Conservation (phyloP, 2,329 filamentous ascomycete species). For the Microsporum audouinii region DNA sequence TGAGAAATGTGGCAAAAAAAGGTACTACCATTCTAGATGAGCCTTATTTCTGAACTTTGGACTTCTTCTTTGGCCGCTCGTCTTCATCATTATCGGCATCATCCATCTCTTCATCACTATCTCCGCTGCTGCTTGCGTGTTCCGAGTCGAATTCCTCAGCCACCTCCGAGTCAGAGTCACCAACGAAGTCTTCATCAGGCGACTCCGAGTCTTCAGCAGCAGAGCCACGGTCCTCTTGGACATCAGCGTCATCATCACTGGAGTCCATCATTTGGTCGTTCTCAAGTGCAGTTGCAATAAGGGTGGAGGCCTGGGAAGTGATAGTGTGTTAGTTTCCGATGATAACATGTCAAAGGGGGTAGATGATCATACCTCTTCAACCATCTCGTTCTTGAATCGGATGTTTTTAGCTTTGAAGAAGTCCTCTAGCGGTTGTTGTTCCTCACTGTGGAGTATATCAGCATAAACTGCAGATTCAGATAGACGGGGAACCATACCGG, state of each 20-base stretch:
- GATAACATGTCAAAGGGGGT: background rate
- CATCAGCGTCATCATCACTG: conserved; percentile 66
- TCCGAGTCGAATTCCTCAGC: conserved; percentile 91
- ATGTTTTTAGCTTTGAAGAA: conserved; percentile 96
- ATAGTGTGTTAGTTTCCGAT: conserved; percentile 19
- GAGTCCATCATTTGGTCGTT: conserved; percentile 74
- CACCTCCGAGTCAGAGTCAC: conserved; percentile 85
- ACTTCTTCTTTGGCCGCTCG: conserved; percentile 54
- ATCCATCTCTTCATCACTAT: conserved; percentile 50
- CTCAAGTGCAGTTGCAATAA: conserved; percentile 69
- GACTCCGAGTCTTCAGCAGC: conserved; percentile 95
- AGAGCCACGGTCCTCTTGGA: conserved; percentile 66
- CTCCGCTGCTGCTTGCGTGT: conserved; percentile 72
- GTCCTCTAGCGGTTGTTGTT: conserved; percentile 88
- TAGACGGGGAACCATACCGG: conserved; percentile 40
- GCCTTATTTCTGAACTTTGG: conserved; percentile 33
- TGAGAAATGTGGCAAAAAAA: background rate
- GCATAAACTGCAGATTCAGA: background rate
- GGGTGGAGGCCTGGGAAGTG: conserved; percentile 37
- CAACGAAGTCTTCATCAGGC: conserved; percentile 89
- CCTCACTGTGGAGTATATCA: conserved; percentile 47
- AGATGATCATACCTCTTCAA: conserved; percentile 63
- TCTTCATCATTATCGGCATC: conserved; percentile 40
- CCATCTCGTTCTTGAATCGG: conserved; percentile 96
- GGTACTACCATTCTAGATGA: background rate